A percentile compares a stretch with the other conserved stretches of the same genome.
Conservation (phyloP, 495 filamentous ascomycete species). For the Aspergillus cavernicola region DNA sequence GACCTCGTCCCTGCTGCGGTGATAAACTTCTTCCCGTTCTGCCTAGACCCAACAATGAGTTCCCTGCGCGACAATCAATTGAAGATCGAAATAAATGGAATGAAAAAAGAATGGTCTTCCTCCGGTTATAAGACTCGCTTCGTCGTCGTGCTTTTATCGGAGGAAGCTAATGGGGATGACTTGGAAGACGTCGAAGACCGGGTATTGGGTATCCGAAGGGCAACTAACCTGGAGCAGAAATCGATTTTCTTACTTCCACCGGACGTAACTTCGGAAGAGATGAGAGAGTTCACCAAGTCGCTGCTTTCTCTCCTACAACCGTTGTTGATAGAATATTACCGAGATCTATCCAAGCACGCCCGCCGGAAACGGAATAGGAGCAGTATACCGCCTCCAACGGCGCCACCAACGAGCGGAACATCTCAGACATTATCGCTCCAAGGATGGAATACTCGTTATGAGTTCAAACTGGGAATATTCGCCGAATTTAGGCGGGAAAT, state of each 20-base stretch:
- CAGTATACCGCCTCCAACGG: conserved; percentile 72
- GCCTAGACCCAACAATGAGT: conserved; percentile 63
- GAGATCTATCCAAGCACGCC: conserved; percentile 83
- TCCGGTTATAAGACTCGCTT: conserved; percentile 72
- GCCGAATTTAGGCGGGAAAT: conserved; percentile 89
- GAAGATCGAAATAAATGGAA: conserved; percentile 77
- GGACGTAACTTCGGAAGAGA: conserved; percentile 55
- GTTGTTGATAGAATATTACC: conserved; percentile 73
- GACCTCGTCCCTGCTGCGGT: conserved; percentile 73
- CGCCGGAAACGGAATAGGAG: conserved; percentile 77
- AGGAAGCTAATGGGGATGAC: conserved; percentile 55
- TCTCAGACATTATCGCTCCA: conserved; percentile 78
- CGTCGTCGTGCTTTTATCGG: conserved; percentile 72
- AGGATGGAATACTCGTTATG: conserved; percentile 88
- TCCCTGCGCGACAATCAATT: conserved; percentile 79
- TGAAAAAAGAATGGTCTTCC: conserved; percentile 60
- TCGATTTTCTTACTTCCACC: conserved; percentile 73
- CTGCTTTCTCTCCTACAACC: conserved; percentile 59
- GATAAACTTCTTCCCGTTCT: conserved; percentile 69
- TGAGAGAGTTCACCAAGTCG: conserved; percentile 61
- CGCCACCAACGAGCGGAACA: conserved; percentile 76
- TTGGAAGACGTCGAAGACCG: conserved; percentile 69
- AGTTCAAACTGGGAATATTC: conserved; percentile 86
- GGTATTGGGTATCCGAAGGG: conserved; percentile 66
- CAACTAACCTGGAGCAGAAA: conserved; percentile 75